phyloP scores from a whole-genome alignment of 148 eudicot genomes.

The Selenicereus undatus region DNA sequence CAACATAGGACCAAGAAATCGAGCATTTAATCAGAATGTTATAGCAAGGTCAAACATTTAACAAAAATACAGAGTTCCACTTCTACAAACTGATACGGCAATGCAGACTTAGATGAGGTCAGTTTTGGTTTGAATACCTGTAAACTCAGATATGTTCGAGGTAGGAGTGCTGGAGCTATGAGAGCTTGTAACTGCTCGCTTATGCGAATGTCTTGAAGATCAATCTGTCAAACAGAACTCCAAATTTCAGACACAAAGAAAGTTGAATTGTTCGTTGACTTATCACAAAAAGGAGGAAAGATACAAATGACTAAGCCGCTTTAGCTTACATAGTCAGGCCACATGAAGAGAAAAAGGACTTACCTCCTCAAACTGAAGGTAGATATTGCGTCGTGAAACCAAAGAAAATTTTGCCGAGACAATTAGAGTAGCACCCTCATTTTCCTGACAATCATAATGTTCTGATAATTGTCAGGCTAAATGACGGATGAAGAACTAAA shows the following conservation, averaged over 20 bases:
- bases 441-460: slow-evolving; percentile 49
- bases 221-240: slow-evolving; percentile 44
- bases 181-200: slow-evolving; percentile 77
- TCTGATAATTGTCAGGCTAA: background rate
- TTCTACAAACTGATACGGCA: too few species aligned
- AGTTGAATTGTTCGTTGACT: background rate
- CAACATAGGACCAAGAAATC: too few species aligned
- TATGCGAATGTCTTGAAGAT: slow-evolving; percentile 68
- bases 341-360: slow-evolving; percentile 13
- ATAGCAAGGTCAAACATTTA: background rate
- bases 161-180: slow-evolving; percentile 80
- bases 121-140: slow-evolving; percentile 44
- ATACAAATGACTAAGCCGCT: background rate
- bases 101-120: background rate
- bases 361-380: slow-evolving; percentile 83
- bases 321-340: background rate
- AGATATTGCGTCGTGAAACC: slow-evolving; percentile 73
- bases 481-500: background rate
- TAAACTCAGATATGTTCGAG: slow-evolving; percentile 69
- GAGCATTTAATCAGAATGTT: too few species aligned
- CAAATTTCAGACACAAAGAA: background rate
- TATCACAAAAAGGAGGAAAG: background rate
- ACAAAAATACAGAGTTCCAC: background rate
- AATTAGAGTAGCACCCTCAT: slow-evolving; percentile 87
- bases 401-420: slow-evolving; percentile 85